These are phyloP conservation scores for Camptophora hylomeconis DNA, from an alignment of 2,329 filamentous ascomycete genomes.

Conservation along the genomic window DNA sequence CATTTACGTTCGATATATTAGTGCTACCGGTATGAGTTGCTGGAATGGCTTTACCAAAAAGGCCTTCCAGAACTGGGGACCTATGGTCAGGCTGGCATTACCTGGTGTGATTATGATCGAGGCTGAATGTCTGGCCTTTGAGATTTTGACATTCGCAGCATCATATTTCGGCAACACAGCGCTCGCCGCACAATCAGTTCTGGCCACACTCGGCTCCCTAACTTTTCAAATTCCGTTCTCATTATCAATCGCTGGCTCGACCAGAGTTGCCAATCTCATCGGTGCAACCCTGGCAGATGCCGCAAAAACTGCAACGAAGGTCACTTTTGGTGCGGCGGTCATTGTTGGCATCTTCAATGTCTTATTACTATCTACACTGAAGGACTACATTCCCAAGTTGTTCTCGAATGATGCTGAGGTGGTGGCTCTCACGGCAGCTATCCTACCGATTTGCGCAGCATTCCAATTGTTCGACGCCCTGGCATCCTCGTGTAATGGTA, in stretches of 20 bases:
- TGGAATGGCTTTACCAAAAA: conserved; percentile 67
- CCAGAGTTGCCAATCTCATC: conserved; percentile 81
- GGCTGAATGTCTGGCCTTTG: conserved; percentile 86
- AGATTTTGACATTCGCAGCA: conserved; percentile 72
- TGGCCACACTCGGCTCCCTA: conserved; percentile 64
- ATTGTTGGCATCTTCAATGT: conserved; percentile 72
- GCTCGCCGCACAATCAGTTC: conserved; percentile 76
- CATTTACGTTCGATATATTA: conserved; percentile 57
- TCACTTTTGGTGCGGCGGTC: conserved; percentile 54
- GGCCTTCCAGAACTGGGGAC: conserved; percentile 61
- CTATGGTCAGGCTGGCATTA: conserved; percentile 76
- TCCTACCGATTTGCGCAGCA: conserved; percentile 68
- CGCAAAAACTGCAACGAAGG: conserved; percentile 67
- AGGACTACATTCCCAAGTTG: conserved; percentile 61
- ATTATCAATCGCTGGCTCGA: conserved; percentile 75
- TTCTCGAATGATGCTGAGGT: conserved; percentile 66
- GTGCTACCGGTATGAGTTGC: conserved; percentile 49
- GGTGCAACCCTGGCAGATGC: conserved; percentile 72
- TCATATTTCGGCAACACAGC: conserved; percentile 67
- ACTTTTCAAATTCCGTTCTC: conserved; percentile 91
- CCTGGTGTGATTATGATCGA: conserved; percentile 90
- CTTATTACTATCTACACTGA: conserved; percentile 51
- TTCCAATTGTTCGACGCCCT: conserved; percentile 86
- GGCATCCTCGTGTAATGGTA: conserved; percentile 65
- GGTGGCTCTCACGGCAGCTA: conserved; percentile 50